These are phyloP conservation scores for Phytophthora lateralis DNA, from an alignment of 352 stramenopile species.

Conservation along the genomic window DNA sequence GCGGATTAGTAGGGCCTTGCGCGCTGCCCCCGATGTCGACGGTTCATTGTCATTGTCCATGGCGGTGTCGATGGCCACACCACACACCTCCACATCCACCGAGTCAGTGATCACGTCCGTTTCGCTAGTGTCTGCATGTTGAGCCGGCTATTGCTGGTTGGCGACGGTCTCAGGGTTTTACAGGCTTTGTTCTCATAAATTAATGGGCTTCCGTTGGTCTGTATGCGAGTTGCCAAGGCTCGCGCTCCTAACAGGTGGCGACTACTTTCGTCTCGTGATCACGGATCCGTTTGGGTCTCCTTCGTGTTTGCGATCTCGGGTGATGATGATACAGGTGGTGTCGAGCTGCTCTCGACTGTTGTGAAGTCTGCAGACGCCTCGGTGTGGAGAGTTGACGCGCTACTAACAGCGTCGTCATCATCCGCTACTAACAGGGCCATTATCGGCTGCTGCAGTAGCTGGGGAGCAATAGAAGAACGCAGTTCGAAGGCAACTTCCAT, in stretches of 20 bases:
- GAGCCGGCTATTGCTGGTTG: slow-evolving; percentile 23
- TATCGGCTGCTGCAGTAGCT: slow-evolving; percentile 40
- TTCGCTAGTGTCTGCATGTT: slow-evolving; percentile 7
- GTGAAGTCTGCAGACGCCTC: background rate
- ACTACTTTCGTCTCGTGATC: slow-evolving; percentile 23
- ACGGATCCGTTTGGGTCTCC: slow-evolving; percentile 22
- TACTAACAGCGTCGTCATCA: slow-evolving; percentile 14
- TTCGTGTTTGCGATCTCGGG: slow-evolving; percentile 15
- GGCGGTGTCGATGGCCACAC: background rate
- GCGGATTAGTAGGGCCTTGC: slow-evolving; percentile 52
- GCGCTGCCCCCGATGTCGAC: slow-evolving; percentile 33
- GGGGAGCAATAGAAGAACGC: slow-evolving; percentile 54
- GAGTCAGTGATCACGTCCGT: slow-evolving; percentile 11
- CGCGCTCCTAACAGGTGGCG: slow-evolving; percentile 14
- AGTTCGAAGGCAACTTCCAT: slow-evolving; percentile 74
- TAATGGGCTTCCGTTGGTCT: slow-evolving; percentile 27
- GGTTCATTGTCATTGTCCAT: slow-evolving; percentile 25
- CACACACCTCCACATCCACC: background rate
- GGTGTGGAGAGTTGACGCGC: slow-evolving; percentile 1
- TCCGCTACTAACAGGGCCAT: slow-evolving; percentile 5
- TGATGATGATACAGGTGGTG: slow-evolving; percentile 8
- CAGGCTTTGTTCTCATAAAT: slow-evolving; percentile 37
- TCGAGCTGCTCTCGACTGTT: slow-evolving; percentile 1
- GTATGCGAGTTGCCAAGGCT: slow-evolving; percentile 14
- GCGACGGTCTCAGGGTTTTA: slow-evolving; percentile 8